Base-by-base conservation (phyloP, 768 basidiomycete genomes). In the Leccinum disarticulatum region DNA sequence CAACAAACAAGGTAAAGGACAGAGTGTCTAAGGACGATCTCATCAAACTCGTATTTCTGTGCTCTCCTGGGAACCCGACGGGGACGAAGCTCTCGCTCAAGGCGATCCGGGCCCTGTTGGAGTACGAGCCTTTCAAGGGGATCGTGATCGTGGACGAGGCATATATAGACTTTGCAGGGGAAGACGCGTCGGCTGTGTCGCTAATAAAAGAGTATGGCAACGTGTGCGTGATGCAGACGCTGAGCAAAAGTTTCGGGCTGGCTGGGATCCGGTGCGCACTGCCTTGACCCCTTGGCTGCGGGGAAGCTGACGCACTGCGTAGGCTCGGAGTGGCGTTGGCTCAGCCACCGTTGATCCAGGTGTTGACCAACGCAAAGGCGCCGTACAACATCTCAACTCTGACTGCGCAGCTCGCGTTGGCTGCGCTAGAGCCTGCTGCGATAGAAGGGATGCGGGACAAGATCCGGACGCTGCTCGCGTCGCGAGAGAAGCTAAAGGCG, bases 11-110 rank as follows among this genome's bases (percentile, higher is more conserved):
- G 90, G 78, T 95, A 56, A 91, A 91, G 72, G 77, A 81, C 56
- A 81, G 83, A 0, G 78, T 95, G 58, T 80, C 83, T 35, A 79
- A 79, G 6, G 86, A 95, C 69, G 85, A 89, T 1, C 77, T 81
- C 3, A 92, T 97, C 73, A 97, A 98, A 67, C 83, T 99, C 38
- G 82, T 96, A 60, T 93, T 98, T 80, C 80, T 98, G 49, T 97
- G 95, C 73, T 98, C 96, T 1, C 97, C 97, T 3, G 97, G 97
- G 2, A 99, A 98, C 71, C 97, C 97, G 0, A 95, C 95, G 0
- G 94, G 95, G 9, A 98, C 95, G 0, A 74, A 88, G 28, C 85
- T 98, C 55, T 82, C 93, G 0, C 82, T 95, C 27, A 67, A 80
- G 10, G 81, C 87, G 13, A 79, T 98, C 59, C 81, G 84, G 1